Base-by-base conservation (phyloP, 805 yeast species). In the Saccharomycopsis fermentans region DNA sequence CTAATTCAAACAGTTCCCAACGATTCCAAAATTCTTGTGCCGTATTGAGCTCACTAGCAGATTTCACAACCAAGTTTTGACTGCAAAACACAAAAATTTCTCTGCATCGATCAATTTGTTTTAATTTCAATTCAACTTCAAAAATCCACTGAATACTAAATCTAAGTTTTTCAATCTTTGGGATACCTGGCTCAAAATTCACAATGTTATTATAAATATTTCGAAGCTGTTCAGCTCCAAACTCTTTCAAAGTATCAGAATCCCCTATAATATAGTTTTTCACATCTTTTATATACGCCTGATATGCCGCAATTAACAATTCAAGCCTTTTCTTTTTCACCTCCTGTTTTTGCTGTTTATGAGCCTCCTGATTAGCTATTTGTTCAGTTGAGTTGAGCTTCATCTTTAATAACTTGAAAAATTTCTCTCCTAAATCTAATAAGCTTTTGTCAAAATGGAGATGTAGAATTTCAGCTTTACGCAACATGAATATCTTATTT, bases 1-100 rank as follows among this genome's bases (percentile, higher is more conserved):
- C 74, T 36, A 87, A 68, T 67, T 91, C 98, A 68, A 90, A 89
- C 11, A 73, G 67, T 57, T 83, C 83, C 96, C 96, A 91, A 32
- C 70, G 69, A 1, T 71, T 71, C 96, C 96, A 90, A 35, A 82
- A 66, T 1, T 56, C 60, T 59, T 68, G 29, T 67, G 63, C 2
- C 12, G 9, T 24, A 43, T 8, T 8, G 24, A 21, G 6, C 24
- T 43, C 65, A 66, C 12, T 47, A 37, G 27, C 52, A 48, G 27
- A 58, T 47, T 63, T 40, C 27, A 57, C 48, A 35, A 14, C 24
- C 32, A 61, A 52, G 12, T 35, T n/a, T 43, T 77, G 76, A 1
- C 80, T 74, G 9, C 83, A 83, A 66, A 79, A 85, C 58, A 74
- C 77, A 62, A 79, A 77, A 6, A 92, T 68, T 11, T 79, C 81